These are phyloP conservation scores for Capsicum pubescens DNA, from an alignment of 257 asterid species.

Conservation along the genomic window DNA sequence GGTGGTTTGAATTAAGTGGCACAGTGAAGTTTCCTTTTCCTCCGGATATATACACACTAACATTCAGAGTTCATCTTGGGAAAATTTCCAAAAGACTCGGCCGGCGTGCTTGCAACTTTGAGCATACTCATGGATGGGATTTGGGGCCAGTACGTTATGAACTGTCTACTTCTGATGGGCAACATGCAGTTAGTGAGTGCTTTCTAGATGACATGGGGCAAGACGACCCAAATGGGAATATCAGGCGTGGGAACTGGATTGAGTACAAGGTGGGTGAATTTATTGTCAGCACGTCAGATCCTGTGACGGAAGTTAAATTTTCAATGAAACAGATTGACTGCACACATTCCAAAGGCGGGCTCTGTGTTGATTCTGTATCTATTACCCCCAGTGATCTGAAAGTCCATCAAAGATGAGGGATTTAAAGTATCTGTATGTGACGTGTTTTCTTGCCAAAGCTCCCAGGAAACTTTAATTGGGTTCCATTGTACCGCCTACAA, in stretches of 20 bases:
- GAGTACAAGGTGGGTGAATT: conserved; percentile 93
- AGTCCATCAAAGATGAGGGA: conserved; percentile 52
- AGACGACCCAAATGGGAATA: conserved; percentile 57
- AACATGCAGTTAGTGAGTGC: conserved; percentile 73
- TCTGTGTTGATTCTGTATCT: conserved; percentile 84
- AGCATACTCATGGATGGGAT: conserved; percentile 96
- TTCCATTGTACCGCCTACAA: conserved; percentile 40
- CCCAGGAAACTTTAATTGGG: conserved; percentile 34
- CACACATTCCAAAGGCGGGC: conserved; percentile 99
- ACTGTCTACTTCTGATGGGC: conserved; percentile 90
- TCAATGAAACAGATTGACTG: conserved; percentile 98
- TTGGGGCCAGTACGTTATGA: conserved; percentile 79
- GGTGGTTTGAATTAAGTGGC: conserved; percentile 99
- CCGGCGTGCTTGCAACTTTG: conserved; percentile 79
- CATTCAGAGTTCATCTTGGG: conserved; percentile 88
- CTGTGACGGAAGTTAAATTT: conserved; percentile 69
- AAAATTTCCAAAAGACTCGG: conserved; percentile 78
- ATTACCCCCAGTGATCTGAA: conserved; percentile 71
- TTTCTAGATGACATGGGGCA: conserved; percentile 67
- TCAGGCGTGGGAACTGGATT: conserved; percentile 89
- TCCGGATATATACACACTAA: conserved; percentile 75
- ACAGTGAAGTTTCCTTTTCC: conserved; percentile 81
- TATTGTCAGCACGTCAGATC: conserved; percentile 61
- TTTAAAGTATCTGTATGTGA: conserved; percentile 36
- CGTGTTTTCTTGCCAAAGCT: conserved; percentile 29